Evolutionary conservation across 2,329 filamentous ascomycete genomes (phyloP).

Genomic region (Colletotrichum cereale): DNA sequence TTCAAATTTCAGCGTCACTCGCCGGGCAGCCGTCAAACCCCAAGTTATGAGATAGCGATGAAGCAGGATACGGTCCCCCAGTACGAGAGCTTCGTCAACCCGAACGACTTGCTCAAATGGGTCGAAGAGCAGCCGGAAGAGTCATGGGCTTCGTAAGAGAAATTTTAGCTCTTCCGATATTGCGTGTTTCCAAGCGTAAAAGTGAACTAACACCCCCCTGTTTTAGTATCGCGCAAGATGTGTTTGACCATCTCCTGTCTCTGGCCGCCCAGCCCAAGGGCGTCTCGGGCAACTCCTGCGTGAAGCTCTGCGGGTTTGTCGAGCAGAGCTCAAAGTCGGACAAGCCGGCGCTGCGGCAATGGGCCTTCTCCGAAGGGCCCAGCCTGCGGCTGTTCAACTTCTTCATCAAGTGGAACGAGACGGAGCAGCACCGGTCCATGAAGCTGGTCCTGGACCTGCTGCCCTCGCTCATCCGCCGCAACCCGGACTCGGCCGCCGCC

Average conservation of each 20-base stretch:
- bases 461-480: constrained; percentile 62
- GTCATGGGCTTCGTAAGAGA: constrained; percentile 53
- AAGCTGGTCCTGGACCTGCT: constrained; percentile 72
- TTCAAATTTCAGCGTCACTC: constrained; percentile 22
- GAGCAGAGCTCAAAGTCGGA: constrained; percentile 68
- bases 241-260: constrained; percentile 62
- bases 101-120: constrained; percentile 55
- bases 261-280: constrained; percentile 66
- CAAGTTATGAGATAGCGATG: constrained; percentile 35
- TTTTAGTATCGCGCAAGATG: constrained; percentile 50
- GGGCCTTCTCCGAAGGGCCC: constrained; percentile 65
- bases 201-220: constrained; percentile 3
- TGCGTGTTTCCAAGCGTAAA: neutral
- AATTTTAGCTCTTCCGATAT: constrained; percentile 39
- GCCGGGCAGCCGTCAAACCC: constrained; percentile 28
- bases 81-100: constrained; percentile 49
- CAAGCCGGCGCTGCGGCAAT: constrained; percentile 55
- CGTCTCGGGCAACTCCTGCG: constrained; percentile 68
- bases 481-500: constrained; percentile 58
- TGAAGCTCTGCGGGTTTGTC: constrained; percentile 72
- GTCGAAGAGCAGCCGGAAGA: constrained; percentile 55
- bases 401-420: constrained; percentile 76
- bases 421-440: constrained; percentile 74
- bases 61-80: constrained; percentile 36
- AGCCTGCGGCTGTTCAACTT: constrained; percentile 68